Evolutionary conservation across 139 green algal species (phyloP).

Genomic region (Picochlorum sp.): DNA sequence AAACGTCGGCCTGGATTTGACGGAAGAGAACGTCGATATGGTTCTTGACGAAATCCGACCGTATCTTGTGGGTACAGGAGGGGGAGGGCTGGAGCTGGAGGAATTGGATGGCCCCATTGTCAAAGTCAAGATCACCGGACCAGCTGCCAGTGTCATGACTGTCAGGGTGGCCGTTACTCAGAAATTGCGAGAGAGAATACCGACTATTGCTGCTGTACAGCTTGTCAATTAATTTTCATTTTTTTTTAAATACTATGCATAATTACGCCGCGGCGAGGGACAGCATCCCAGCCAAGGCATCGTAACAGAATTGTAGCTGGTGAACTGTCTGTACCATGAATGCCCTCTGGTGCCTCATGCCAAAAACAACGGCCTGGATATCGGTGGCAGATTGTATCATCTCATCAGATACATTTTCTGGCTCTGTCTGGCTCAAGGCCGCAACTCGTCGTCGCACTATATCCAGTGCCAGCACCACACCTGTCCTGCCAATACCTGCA

Average conservation of each 20-base stretch:
- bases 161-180: conserved; percentile 97
- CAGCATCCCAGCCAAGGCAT: conserved; percentile 33
- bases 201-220: conserved; percentile 92
- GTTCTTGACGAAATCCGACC: conserved; percentile 71
- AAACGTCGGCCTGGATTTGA: conserved; percentile 78
- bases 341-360: conserved; percentile 59
- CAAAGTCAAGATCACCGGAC: conserved; percentile 86
- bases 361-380: conserved; percentile 48
- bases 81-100: conserved; percentile 81
- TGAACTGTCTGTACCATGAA: conserved; percentile 87
- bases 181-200: conserved; percentile 97
- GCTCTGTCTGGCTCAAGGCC: not conserved
- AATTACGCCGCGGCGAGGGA: not conserved
- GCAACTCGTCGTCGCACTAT: conserved; percentile 46
- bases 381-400: conserved; percentile 26
- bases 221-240: conserved; percentile 50
- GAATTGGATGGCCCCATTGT: conserved; percentile 86
- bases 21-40: conserved; percentile 68
- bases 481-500: conserved; percentile 79
- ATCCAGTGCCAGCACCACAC: conserved; percentile 77
- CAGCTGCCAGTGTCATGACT: conserved; percentile 93
- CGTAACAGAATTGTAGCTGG: conserved; percentile 74
- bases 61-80: conserved; percentile 92
- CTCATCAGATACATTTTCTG: conserved; percentile 6
- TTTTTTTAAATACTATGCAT: not conserved